A percentile compares a stretch with the other conserved stretches of the same genome.
Evolutionary conservation across 768 basidiomycete genomes (phyloP).

Genomic region (Vararia minispora): DNA sequence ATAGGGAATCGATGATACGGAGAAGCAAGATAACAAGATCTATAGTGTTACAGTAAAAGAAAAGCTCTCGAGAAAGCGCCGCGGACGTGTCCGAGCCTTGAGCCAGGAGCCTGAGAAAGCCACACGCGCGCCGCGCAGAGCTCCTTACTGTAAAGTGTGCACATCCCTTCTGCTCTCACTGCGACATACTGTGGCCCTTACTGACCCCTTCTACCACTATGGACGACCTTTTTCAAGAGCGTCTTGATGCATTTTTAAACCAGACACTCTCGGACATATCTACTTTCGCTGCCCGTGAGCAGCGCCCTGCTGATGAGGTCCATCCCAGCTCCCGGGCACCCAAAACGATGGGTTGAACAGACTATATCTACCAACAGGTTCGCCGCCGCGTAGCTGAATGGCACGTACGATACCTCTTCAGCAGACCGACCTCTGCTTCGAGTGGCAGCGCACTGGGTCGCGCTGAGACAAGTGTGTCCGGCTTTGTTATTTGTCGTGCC

Average conservation of each 20-base stretch:
- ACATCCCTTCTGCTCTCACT: too few species aligned
- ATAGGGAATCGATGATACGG: too few species aligned
- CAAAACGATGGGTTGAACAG: background rate
- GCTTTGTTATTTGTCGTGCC: constrained; percentile 2
- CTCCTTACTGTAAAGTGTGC: too few species aligned
- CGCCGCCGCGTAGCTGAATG: constrained; percentile 46
- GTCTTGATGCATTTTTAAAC: constrained; percentile 53
- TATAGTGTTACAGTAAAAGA: background rate
- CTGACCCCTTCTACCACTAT: too few species aligned
- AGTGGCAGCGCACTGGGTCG: background rate
- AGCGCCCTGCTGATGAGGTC: constrained; percentile 50
- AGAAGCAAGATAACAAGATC: background rate
- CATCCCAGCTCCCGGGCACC: constrained; percentile 6
- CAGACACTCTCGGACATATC: constrained; percentile 44
- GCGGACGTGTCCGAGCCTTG: too few species aligned
- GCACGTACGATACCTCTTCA: constrained; percentile 50
- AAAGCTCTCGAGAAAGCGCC: background rate
- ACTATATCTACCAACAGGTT: constrained; percentile 23
- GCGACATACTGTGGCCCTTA: too few species aligned
- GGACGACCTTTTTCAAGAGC: constrained; percentile 50
- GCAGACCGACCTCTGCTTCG: constrained; percentile 1
- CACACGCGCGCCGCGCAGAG: too few species aligned
- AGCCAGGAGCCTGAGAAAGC: too few species aligned
- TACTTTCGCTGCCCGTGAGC: constrained; percentile 51
- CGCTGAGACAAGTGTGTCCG: constrained; percentile 13